These are phyloP conservation scores for Penicillium sp. DNA, from an alignment of 2,329 filamentous ascomycete species.

Conservation along the genomic window DNA sequence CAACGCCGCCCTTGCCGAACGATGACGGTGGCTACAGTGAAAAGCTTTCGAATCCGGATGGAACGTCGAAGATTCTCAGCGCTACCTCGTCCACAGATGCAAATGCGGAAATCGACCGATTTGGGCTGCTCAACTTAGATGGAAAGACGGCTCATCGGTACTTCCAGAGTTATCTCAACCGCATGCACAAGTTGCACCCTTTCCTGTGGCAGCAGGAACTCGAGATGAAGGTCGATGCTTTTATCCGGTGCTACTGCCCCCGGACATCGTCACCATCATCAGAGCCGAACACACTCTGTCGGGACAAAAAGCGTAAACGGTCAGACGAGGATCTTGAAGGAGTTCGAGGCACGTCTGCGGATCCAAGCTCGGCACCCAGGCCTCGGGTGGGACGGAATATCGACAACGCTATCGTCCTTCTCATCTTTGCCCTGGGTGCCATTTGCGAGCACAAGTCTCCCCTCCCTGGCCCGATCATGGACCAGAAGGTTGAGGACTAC, in stretches of 20 bases:
- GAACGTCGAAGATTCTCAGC: constrained; percentile 13
- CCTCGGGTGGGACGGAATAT: constrained; percentile 64
- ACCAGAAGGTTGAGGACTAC: constrained; percentile 33
- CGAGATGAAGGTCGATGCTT: constrained; percentile 58
- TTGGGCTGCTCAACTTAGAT: constrained; percentile 61
- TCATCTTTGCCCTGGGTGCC: constrained; percentile 84
- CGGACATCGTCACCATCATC: constrained; percentile 22
- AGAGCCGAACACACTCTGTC: constrained; percentile 14
- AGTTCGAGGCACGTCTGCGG: constrained; percentile 31
- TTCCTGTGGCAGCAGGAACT: constrained; percentile 64
- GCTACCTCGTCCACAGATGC: constrained; percentile 34
- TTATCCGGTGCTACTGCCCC: constrained; percentile 57
- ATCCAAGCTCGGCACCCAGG: constrained; percentile 13
- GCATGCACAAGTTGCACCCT: constrained; percentile 69
- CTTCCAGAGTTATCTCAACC: constrained; percentile 61
- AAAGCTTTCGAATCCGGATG: constrained; percentile 14
- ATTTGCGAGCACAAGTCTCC: constrained; percentile 66
- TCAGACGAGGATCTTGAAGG: constrained; percentile 41
- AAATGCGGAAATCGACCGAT: constrained; percentile 57
- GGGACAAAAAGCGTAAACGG: constrained; percentile 47
- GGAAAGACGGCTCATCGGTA: constrained; percentile 57
- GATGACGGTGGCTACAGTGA: constrained; percentile 17
- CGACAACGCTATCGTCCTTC: constrained; percentile 78
- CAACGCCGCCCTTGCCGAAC: constrained; percentile 30
- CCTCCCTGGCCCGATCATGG: constrained; percentile 62